Base-by-base conservation (phyloP, 1,284 basidiomycete genomes). In the Irpex rosettiformis region DNA sequence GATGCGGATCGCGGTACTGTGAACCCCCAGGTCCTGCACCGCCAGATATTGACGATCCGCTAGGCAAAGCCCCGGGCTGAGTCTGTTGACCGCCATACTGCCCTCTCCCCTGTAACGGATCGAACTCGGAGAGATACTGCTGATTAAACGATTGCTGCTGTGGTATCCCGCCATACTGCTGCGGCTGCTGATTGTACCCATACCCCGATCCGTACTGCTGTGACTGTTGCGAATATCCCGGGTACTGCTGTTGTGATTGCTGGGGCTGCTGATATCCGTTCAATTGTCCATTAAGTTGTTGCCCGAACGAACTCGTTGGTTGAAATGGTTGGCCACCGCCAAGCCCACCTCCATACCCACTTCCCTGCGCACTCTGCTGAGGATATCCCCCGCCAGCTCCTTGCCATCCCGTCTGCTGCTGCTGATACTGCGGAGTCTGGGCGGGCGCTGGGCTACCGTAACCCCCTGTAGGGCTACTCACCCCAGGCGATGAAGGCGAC, bases 121-220 rank as follows among this genome's bases (percentile, higher is more conserved):
- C 74, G 61, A 76, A 74, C 60, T 75, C 72, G 11, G 72, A 37
- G 18, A 73, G 64, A 52, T 72, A 72, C 37, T 62, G 59, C n/a
- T 59, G 56, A 40, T 40, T 40, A 13, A 16, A 40, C 30, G 61
- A 61, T 43, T 62, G 66, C 56, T 68, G 67, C 55, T 64, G 66
- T 51, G 48, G 16, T 16, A 10, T 11, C 13, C 27, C 27, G 25
- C 22, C 16, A 3, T 25, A 22, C 25, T 51, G 24, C 4, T 16
- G 27, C 1, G 4, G 47, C n/a, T 49, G 47, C 6, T 18, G 11
- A 16, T 13, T 6, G 18, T 28, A 24, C 10, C 48, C 48, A 28
- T 25, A 51, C 11, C 48, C 48, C 4, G 48, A 51, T 3, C 24
- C 24, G 52, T 72, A 72, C 37, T 62, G 60, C 33, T n/a, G n/a